Conservation (phyloP, 305 asterid species). For the Fraxinus ornus region DNA sequence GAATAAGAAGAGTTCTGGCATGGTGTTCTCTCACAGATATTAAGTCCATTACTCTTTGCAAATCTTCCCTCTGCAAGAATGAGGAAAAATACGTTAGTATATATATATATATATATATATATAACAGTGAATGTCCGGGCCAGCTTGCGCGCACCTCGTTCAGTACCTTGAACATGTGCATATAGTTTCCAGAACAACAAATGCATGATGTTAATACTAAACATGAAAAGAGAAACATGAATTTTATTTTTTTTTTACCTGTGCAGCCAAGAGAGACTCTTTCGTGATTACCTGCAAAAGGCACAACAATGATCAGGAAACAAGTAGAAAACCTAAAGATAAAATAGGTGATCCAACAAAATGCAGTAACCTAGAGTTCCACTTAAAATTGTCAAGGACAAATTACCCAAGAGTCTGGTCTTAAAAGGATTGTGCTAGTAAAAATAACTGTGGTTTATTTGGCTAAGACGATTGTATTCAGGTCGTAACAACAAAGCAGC, state of each 20-base stretch:
- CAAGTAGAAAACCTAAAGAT: not conserved
- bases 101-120: no score
- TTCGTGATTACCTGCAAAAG: slow-evolving; percentile 65
- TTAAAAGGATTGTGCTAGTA: not conserved
- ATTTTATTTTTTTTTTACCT: slow-evolving; percentile 38
- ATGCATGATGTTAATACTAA: not conserved
- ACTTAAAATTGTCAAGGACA: not conserved
- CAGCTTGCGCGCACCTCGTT: not conserved
- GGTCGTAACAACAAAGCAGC: not conserved
- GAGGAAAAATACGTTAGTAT: not conserved
- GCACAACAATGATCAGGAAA: slow-evolving; percentile 21
- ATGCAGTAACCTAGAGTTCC: not conserved
- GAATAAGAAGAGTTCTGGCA: slow-evolving; percentile 84
- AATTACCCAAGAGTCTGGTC: not conserved
- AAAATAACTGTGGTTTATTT: not conserved
- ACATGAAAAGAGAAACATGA: slow-evolving; percentile 5
- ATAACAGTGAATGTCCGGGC: no score
- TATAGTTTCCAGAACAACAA: slow-evolving; percentile 3
- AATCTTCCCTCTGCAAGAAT: slow-evolving; percentile 61
- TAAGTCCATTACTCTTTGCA: slow-evolving; percentile 80
- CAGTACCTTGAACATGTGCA: not conserved
- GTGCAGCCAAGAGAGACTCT: slow-evolving; percentile 78
- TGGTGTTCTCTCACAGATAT: slow-evolving; percentile 79
- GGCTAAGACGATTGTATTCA: not conserved
- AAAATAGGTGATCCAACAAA: not conserved